These are phyloP conservation scores for Talaromyces marneffei DNA, from an alignment of 2,329 filamentous ascomycete genomes.

Conservation along the genomic window DNA sequence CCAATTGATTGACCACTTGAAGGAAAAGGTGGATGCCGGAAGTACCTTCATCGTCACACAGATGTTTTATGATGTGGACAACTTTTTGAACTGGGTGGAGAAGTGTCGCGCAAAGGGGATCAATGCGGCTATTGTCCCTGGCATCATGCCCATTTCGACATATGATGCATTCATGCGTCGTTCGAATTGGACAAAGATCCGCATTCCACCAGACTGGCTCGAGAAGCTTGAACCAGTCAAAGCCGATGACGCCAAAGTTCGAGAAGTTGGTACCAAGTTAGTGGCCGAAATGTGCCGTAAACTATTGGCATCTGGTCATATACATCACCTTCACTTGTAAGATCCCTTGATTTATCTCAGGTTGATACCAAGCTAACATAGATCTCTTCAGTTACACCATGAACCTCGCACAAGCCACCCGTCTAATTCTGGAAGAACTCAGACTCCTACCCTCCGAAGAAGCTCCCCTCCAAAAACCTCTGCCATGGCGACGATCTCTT, in stretches of 20 bases:
- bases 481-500: constrained; percentile 94
- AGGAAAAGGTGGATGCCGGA: constrained; percentile 94
- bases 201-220: constrained; percentile 74
- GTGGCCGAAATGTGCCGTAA: constrained; percentile 86
- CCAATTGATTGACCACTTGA: constrained; percentile 79
- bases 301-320: constrained; percentile 67
- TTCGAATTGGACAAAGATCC: constrained; percentile 84
- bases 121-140: constrained; percentile 72
- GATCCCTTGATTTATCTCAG: constrained; percentile 18
- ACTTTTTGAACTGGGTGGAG: constrained; percentile 84
- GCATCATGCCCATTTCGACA: constrained; percentile 91
- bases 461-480: constrained; percentile 75
- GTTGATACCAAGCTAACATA: neutral
- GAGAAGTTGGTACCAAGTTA: constrained; percentile 79
- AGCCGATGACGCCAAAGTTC: constrained; percentile 89
- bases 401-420: constrained; percentile 92
- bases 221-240: constrained; percentile 83
- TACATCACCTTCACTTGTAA: constrained; percentile 83
- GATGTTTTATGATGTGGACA: constrained; percentile 99
- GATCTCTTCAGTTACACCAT: constrained; percentile 68
- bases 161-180: constrained; percentile 88
- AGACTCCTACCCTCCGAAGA: constrained; percentile 71
- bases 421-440: constrained; percentile 89
- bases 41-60: constrained; percentile 93
- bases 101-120: constrained; percentile 84